Conservation (phyloP, 2,329 filamentous ascomycete genomes). For the Talaromyces sp. region DNA sequence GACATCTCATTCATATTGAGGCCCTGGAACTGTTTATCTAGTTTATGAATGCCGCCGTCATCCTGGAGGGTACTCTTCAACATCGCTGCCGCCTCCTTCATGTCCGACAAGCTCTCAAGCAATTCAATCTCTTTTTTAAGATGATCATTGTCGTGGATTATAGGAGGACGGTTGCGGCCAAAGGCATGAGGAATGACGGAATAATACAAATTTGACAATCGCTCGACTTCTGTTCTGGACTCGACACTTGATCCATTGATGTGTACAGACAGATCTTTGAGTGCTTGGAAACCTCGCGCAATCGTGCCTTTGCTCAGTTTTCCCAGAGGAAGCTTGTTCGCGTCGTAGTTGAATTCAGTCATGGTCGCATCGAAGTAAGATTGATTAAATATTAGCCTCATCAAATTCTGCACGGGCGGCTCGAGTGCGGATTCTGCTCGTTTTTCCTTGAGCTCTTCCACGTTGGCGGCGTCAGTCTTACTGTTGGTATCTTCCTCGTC, state of each 20-base stretch:
- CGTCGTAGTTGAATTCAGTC: slow-evolving; percentile 40
- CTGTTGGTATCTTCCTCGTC: slow-evolving; percentile 5
- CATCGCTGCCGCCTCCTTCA: slow-evolving; percentile 75
- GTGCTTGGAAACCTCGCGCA: slow-evolving; percentile 64
- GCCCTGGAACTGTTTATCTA: slow-evolving; percentile 68
- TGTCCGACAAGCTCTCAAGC: slow-evolving; percentile 74
- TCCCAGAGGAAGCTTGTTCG: slow-evolving; percentile 70
- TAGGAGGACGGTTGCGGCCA: slow-evolving; percentile 65
- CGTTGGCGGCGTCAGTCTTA: slow-evolving; percentile 43
- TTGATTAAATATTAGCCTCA: slow-evolving; percentile 79
- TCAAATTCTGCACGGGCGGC: slow-evolving; percentile 59
- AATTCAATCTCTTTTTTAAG: slow-evolving; percentile 75
- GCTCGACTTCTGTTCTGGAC: slow-evolving; percentile 46
- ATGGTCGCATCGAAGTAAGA: slow-evolving; percentile 59
- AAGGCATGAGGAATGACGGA: slow-evolving; percentile 77
- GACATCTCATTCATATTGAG: slow-evolving; percentile 74
- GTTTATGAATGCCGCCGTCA: slow-evolving; percentile 51
- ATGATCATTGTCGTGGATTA: slow-evolving; percentile 52
- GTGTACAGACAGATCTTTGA: slow-evolving; percentile 69
- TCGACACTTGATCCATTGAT: slow-evolving; percentile 52
- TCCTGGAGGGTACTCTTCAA: slow-evolving; percentile 60
- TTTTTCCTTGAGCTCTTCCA: slow-evolving; percentile 30
- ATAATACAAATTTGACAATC: slow-evolving; percentile 73
- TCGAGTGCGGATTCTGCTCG: slow-evolving; percentile 53
- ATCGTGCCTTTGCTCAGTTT: slow-evolving; percentile 79